Base-by-base conservation (phyloP, 2,329 filamentous ascomycete species). In the Aspergillus felis region DNA sequence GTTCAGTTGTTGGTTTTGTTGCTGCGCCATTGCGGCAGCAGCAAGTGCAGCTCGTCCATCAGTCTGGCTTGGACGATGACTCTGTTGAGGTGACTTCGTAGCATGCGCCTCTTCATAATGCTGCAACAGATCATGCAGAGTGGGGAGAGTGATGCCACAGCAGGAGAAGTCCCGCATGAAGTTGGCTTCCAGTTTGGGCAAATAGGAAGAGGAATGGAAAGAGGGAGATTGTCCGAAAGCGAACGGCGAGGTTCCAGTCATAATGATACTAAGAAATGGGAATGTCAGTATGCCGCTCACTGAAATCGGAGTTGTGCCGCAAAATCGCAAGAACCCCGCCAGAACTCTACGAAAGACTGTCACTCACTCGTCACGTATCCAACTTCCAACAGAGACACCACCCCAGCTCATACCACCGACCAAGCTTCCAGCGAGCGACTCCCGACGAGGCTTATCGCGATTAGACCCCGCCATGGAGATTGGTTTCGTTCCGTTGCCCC, bases 91-190 rank as follows among this genome's bases (percentile, higher is more conserved):
- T 27, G 83, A 81, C 61, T 89, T 83, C 62, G 90, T 87, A 17
- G 92, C 93, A 75, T 99, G 94, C 55, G 89, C 86, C 76, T 97
- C 93, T 76, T 99, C 94, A 72, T 97, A 99, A 74, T 99, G 94
- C 71, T 96, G 92, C 50, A 99, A 81, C 50, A 99, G 82, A 71
- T 97, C 94, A 77, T 99, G 94, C 65, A 99, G 84, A 52, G 92
- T 95, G 25, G 92, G 89, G 64, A 97, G 83, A 32, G 88, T 93
- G 68, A 91, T 85, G 68, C 92, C 92, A 77, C 94, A 99, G 79
- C 94, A 99, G 53, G 89, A 89, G 77, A 97, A 97, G 78, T 97
- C 92, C 75, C 89, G 89, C 91, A 97, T 95, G 74, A 97, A 99
- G 71, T 93, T 94, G 60, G 93, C 93, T 76, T 99, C 94, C 71